These are phyloP conservation scores for Rosa lucieae DNA, from an alignment of 306 rosid species.

Conservation along the genomic window DNA sequence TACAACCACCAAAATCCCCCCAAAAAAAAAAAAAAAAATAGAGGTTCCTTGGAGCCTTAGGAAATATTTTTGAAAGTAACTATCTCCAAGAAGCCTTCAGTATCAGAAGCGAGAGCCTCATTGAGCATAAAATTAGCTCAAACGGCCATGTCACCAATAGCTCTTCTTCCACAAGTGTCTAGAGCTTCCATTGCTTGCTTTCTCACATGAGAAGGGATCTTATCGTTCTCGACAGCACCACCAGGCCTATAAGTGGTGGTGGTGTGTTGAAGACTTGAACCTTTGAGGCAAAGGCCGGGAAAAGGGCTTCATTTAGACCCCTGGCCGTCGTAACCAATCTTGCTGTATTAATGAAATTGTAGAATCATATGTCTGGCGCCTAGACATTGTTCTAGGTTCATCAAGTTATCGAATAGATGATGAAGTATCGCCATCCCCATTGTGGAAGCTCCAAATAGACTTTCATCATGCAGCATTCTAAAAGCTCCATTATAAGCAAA, in stretches of 20 bases:
- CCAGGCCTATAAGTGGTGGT: constrained; percentile 55
- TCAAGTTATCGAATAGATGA: background rate
- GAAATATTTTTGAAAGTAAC: background rate
- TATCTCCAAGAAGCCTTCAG: constrained; percentile 87
- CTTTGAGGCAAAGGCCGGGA: constrained; percentile 28
- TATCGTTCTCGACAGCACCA: constrained; percentile 67
- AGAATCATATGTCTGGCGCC: background rate
- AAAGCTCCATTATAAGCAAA: background rate
- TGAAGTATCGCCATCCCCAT: background rate
- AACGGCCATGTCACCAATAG: constrained; percentile 82
- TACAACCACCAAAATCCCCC: no score
- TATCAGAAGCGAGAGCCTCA: constrained; percentile 77
- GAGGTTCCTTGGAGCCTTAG: no score
- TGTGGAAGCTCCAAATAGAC: background rate
- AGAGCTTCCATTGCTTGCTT: constrained; percentile 94
- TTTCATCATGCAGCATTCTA: background rate
- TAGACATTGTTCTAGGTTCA: background rate
- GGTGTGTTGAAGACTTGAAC: constrained; percentile 22
- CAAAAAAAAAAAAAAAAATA: no score
- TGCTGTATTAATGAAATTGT: background rate
- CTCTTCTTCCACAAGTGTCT: constrained; percentile 71
- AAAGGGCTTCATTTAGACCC: constrained; percentile 3
- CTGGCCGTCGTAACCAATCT: background rate
- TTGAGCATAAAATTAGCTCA: constrained; percentile 72
- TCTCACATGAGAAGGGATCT: constrained; percentile 63